Evolutionary conservation across 805 yeast species (phyloP), one percentile per base, ranked within the genome.

Genomic region (Candida sithepensis): DNA sequence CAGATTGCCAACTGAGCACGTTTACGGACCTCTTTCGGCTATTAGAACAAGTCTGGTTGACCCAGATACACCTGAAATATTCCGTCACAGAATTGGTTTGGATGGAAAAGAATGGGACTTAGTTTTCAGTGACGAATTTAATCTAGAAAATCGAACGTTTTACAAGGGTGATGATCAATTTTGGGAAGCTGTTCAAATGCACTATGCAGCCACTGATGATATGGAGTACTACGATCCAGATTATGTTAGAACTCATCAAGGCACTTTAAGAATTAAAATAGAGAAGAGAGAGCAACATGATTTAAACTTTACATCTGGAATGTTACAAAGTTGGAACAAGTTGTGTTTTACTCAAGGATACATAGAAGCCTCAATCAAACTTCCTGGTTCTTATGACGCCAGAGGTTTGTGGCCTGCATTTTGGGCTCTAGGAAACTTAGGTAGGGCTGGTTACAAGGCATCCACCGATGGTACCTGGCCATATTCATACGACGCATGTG

Each of bases 401-500:
- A 72, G 81, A 5, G 96, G 96, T 16, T 71, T 88, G 52, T 88
- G 96, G 96, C 96, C 96, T 1, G 96, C 94, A 69, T 60, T 86
- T 45, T 88, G 96, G 96, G 76, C 92, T 5, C 72, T 88, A 77
- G 96, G 96, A 30, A 88, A 88, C 60, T 71, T 88, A 54, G 96
- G 84, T 14, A 78, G 96, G 55, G 89, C 96, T 0, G 96, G 96
- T 2, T 88, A 77, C 60, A 66, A 79, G 65, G 87, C 91, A 4
- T 69, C 88, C 4, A 78, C 95, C 4, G 91, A 88, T 26, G 96
- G 96, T 44, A 81, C 85, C 23, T 88, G 96, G 96, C 96, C 96
- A 5, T 88, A 88, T 59, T 71, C 88, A 2, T 88, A 88, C 63
- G 81, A 82, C 24, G 65, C 77, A 8, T 88, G 96, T 66, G 95